A percentile compares a stretch with the other conserved stretches of the same genome.
These are phyloP conservation scores for Lactarius sp. DNA, from an alignment of 768 basidiomycete genomes.

Conservation along the genomic window DNA sequence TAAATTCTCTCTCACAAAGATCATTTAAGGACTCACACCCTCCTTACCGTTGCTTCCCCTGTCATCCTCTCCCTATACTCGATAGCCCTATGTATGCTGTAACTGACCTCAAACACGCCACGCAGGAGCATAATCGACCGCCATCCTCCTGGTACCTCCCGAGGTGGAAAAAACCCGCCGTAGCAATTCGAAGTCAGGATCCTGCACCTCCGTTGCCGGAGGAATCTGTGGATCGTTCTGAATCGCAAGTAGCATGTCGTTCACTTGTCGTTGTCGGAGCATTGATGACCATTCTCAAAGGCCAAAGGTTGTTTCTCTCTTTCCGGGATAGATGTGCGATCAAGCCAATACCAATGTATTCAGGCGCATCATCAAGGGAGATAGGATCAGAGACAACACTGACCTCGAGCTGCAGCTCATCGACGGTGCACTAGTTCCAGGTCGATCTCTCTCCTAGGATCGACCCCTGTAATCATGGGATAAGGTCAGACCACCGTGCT, in stretches of 20 bases:
- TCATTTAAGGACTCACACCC: neutral
- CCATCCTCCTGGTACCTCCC: neutral
- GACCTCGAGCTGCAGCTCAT: slow-evolving; percentile 8
- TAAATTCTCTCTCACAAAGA: neutral
- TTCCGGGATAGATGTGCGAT: slow-evolving; percentile 14
- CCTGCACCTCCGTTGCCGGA: slow-evolving; percentile 6
- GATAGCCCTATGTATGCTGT: neutral
- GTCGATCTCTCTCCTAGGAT: neutral
- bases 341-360: slow-evolving; percentile 7
- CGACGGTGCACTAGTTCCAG: slow-evolving; percentile 10
- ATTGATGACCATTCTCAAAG: neutral
- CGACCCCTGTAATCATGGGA: neutral
- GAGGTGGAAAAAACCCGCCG: neutral
- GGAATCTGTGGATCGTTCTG: slow-evolving; percentile 5
- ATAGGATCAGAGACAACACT: neutral
- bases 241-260: neutral
- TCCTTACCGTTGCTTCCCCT: neutral
- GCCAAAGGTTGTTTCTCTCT: slow-evolving; percentile 9
- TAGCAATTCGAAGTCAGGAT: slow-evolving; percentile 13
- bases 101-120: neutral
- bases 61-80: neutral
- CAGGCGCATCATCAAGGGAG: slow-evolving; percentile 4
- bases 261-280: neutral
- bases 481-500: too few relatives aligned
- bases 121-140: neutral